Evolutionary conservation across 2,329 filamentous ascomycete species (phyloP), one percentile per base, ranked within the genome.

Genomic region (Phoma sp.): DNA sequence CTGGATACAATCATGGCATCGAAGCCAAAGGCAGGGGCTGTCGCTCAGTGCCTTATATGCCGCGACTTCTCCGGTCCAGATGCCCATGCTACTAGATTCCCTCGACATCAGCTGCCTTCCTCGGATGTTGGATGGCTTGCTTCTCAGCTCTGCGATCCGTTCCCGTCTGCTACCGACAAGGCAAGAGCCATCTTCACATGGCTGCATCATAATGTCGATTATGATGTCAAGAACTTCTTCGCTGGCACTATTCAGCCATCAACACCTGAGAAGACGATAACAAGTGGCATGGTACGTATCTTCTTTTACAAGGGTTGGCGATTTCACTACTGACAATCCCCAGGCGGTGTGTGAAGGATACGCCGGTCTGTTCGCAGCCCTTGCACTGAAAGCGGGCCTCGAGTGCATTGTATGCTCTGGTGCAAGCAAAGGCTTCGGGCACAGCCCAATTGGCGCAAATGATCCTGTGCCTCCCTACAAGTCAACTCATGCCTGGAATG

Each of bases 181-280:
- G 93, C 95, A 2, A 84, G 95, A 23, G 92, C 87, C 2, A 91
- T 99, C 55, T 98, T 98, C 72, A 91, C 90, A 1, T 99, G 95
- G 95, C 86, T 93, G 33, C 93, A 98, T 75, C 88, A 98, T 75
- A 98, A 98, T 66, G 87, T 99, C 53, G 83, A 82, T 39, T 99
- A 98, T 72, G 91, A 98, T 71, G 86, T 87, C 0, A 82, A 85
- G 21, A 84, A 87, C 20, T 96, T 97, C 78, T 96, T 96, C 69
- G 84, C 82, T 51, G 84, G 87, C 29, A 86, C 80, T 39, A 79
- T 96, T 26, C 82, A 86, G 58, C 80, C 83, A 7, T 87, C 86
- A 34, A 88, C 86, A 0, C 88, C 92, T 0, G 84, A 87, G 28
- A 85, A 88, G 26, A 93, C 90, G 1, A 84, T 98, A 10, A 82